These are phyloP conservation scores for Lentinula novae-zelandiae DNA, from an alignment of 1,284 basidiomycete genomes.

Conservation along the genomic window DNA sequence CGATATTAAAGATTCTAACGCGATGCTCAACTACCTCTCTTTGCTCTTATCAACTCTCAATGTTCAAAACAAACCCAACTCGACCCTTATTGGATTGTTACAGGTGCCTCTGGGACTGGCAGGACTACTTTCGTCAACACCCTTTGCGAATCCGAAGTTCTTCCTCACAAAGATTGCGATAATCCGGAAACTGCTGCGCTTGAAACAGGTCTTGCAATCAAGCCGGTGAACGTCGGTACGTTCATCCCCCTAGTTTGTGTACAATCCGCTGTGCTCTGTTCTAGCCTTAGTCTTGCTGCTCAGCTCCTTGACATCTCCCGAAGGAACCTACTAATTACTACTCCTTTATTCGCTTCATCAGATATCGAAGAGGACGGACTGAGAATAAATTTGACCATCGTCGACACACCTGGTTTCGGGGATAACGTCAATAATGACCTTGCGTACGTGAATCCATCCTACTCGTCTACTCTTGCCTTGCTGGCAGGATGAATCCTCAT, in stretches of 20 bases:
- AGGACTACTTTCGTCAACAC: conserved; percentile 97
- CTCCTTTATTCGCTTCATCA: conserved; percentile 25
- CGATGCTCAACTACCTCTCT: neutral
- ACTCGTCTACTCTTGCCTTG: neutral
- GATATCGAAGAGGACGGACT: conserved; percentile 98
- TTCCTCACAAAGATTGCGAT: conserved; percentile 77
- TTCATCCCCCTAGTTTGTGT: neutral
- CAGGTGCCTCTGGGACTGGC: conserved; percentile 90
- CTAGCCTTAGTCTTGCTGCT: neutral
- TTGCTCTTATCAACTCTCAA: neutral
- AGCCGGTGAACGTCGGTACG: conserved; percentile 84
- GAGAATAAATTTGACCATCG: conserved; percentile 92
- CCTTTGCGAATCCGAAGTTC: conserved; percentile 83
- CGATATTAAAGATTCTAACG: neutral
- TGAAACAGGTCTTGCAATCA: conserved; percentile 88
- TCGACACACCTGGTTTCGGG: conserved; percentile 97
- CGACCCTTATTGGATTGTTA: neutral
- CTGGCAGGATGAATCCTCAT: neutral
- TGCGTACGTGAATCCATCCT: conserved; percentile 55
- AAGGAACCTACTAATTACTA: neutral
- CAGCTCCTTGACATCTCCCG: neutral
- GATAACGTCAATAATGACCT: conserved; percentile 97
- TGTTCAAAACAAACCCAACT: neutral
- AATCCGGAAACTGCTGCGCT: conserved; percentile 80
- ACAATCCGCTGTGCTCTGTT: conserved; percentile 26